Evolutionary conservation across 305 asterid species (phyloP), one percentile per base, ranked within the genome.

Genomic region (Striga hermonthica): DNA sequence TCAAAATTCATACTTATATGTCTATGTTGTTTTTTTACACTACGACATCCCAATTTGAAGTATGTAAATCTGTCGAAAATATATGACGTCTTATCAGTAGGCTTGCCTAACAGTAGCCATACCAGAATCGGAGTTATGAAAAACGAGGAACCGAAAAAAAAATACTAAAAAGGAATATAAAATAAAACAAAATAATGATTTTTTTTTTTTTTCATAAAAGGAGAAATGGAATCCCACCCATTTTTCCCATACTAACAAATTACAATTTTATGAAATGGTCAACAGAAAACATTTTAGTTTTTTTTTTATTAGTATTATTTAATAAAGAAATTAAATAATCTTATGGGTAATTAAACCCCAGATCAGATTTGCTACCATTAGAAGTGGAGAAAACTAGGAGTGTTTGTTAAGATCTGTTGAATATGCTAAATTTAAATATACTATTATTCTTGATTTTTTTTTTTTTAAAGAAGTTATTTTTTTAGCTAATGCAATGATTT

Each of bases 321-420:
- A 60, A 66, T 53, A 38, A 22, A 9, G 4, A 52, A 28, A 47
- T 40, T 22, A 60, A 44, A 65, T 60, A 22, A 22, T 22, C 31
- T 54, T 60, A 70, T 39, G 39, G 47, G 15, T 56, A 45, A 10
- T 3, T 9, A 45, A 45, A 45, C n/a, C 43, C 43, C 50, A 15
- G 31, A 41, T 34, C 57, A 58, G 34, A 72, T 72, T 64, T 7
- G 16, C 5, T 12, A 44, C 44, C 64, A 38, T 9, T 22, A 50
- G 22, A 66, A 12, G 62, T 16, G 76, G 65, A 66, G 56, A 70
- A 4, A 60, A 70, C 62, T 14, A 0, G 40, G 50, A 31, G 57
- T 28, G 75, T 75, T 54, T 62, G 76, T 66, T 68, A 45, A 45
- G 62, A 47, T 62, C 44, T 47, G 39, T 60, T 70, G 35, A 57